These are phyloP conservation scores for Tuber melanosporum DNA, from an alignment of 495 filamentous ascomycete genomes.

Conservation along the genomic window DNA sequence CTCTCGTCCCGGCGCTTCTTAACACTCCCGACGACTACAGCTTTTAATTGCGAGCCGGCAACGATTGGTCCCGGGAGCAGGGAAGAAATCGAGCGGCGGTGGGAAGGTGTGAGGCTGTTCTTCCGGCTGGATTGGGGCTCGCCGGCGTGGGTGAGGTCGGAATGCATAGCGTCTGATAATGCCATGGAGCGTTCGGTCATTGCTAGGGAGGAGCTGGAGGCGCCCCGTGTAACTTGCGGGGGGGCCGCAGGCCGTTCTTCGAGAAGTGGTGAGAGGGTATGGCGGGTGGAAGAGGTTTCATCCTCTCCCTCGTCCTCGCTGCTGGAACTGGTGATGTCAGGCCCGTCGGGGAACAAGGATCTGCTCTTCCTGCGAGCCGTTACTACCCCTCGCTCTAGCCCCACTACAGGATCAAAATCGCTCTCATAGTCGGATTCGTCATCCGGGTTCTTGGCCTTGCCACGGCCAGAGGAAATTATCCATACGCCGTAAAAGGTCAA, in stretches of 20 bases:
- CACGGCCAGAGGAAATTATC: conserved; percentile 65
- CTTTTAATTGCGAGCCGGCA: conserved; percentile 33
- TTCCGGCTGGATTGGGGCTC: conserved; percentile 5
- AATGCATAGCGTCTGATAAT: background rate
- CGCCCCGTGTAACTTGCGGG: background rate
- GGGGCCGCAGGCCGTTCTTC: background rate
- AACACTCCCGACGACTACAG: conserved; percentile 20
- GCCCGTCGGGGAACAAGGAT: background rate
- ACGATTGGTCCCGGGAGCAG: conserved; percentile 33
- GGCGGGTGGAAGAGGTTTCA: background rate
- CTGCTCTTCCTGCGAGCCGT: background rate
- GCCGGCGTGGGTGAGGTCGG: background rate
- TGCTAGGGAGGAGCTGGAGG: conserved; percentile 4
- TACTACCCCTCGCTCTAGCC: background rate
- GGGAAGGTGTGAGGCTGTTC: conserved; percentile 1
- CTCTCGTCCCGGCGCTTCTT: conserved; percentile 1
- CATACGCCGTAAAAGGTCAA: conserved; percentile 93
- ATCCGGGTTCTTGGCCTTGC: conserved; percentile 48
- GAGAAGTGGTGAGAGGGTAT: background rate
- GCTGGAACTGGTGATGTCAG: background rate
- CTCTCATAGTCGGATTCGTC: conserved; percentile 52
- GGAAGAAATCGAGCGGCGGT: conserved; percentile 13
- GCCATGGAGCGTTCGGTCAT: conserved; percentile 4
- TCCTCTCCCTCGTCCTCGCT: background rate
- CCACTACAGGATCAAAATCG: background rate